Percentiles rank a stretch among this genome's conserved stretches.
These are phyloP conservation scores for Phytopythium chamaehyphon DNA, from an alignment of 352 stramenopile species.

Conservation along the genomic window DNA sequence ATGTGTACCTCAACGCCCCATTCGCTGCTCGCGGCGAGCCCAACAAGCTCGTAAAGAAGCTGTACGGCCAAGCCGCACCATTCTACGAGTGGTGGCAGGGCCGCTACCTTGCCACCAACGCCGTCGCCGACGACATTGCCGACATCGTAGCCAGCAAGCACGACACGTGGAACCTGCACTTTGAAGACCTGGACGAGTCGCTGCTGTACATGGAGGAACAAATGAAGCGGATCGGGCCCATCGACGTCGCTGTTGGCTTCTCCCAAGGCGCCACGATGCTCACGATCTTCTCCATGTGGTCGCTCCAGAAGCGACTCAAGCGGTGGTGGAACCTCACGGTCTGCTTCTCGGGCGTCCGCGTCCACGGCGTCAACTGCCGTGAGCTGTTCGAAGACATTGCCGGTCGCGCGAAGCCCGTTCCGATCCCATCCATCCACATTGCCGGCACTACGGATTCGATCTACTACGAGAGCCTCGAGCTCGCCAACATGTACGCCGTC, in stretches of 20 bases:
- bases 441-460: conserved; percentile 19
- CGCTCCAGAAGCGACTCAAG: conserved; percentile 22
- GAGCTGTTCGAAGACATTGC: conserved; percentile 27
- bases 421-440: conserved; percentile 27
- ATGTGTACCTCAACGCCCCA: conserved; percentile 41
- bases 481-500: conserved; percentile 21
- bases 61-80: conserved; percentile 22
- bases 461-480: conserved; percentile 12
- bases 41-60: conserved; percentile 19
- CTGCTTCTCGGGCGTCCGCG: conserved; percentile 35
- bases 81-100: conserved; percentile 51
- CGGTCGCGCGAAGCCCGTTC: conserved; percentile 13
- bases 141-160: conserved; percentile 12
- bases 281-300: conserved; percentile 33
- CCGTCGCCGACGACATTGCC: conserved; percentile 13
- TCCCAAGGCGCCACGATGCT: conserved; percentile 51
- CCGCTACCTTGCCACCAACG: conserved; percentile 18
- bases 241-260: conserved; percentile 53
- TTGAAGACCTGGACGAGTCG: conserved; percentile 29
- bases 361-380: conserved; percentile 30
- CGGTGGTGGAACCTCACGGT: conserved; percentile 37
- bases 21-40: conserved; percentile 17
- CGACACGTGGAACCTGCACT: conserved; percentile 21
- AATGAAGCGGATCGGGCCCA: conserved; percentile 29
- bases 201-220: conserved; percentile 37